Evolutionary conservation across 805 yeast species (phyloP), one percentile per base, ranked within the genome.

Genomic region (Candida fluviatilis): DNA sequence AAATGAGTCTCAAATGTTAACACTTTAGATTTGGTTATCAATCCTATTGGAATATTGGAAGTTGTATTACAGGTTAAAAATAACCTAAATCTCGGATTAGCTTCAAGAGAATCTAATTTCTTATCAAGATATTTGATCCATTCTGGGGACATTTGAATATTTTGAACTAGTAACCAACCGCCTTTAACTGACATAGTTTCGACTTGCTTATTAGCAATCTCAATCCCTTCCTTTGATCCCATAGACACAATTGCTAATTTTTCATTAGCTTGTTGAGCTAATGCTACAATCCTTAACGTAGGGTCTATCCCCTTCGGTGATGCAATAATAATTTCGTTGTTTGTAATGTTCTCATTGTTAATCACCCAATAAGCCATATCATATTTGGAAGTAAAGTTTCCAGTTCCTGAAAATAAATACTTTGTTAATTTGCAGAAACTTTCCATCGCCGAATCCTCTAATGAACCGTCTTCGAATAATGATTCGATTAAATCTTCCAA

Each of bases 131-230:
- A 51, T 11, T 71, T 75, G 18, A 85, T 60, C 88, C 95, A 83
- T 3, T 53, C 56, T 1, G 73, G 62, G 0, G 93, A 77, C 70
- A 84, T 73, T 42, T 91, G 96, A 10, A 86, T 64, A 51, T 90
- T 90, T 53, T 91, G 95, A 21, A 91, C 57, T 19, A 90, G 49
- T 0, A 91, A 57, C 96, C 96, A 88, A 1, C 56, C 49, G 0
- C 86, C 88, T 1, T 52, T 52, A n/a, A 54, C 60, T 1, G 70
- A 52, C 0, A 78, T 76, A 7, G 54, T 57, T 1, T 55, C 50
- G 6, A 87, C 60, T n/a, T 77, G 76, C 35, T 64, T 60, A 16
- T 73, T 75, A 0, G 91, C 90, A 29, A 68, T 60, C 2, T 64
- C 72, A 2, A 67, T 56, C 7, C 85, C 82, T 56, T 87, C 95